phyloP scores from a whole-genome alignment of 2,329 filamentous ascomycete species.

The Stemphylium vesicarium region DNA sequence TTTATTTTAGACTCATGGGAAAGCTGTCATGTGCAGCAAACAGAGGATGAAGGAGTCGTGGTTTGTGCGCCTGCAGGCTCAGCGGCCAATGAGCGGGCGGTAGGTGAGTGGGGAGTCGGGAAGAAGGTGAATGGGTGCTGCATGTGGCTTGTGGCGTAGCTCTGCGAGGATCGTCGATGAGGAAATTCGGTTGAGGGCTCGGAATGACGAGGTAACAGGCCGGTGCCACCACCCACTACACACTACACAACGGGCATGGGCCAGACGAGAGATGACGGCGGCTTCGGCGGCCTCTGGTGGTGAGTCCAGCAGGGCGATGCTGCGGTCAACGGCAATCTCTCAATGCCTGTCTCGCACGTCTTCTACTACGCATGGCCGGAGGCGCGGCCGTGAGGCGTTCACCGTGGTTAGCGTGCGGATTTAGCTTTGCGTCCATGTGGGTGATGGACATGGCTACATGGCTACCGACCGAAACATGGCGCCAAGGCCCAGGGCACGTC shows the following conservation, averaged over 20 bases:
- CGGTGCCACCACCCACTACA: neutral
- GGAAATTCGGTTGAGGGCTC: neutral
- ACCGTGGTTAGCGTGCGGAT: neutral
- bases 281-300: neutral
- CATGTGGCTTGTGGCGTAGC: constrained; percentile 11
- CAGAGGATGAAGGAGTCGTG: neutral
- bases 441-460: neutral
- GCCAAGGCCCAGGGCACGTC: neutral
- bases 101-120: neutral
- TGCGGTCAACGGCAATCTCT: no score
- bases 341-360: no score
- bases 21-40: constrained; percentile 7
- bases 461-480: no score
- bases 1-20: neutral
- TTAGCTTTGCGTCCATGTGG: neutral
- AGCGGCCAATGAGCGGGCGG: constrained; percentile 11
- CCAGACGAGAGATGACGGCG: no score
- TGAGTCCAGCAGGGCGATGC: neutral
- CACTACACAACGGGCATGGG: neutral
- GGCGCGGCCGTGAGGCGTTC: neutral
- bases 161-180: constrained; percentile 9
- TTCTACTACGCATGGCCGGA: neutral
- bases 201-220: neutral
- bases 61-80: constrained; percentile 5
- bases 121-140: constrained; percentile 1